Percentiles rank a stretch among this genome's conserved stretches.
These are phyloP conservation scores for Amyloporia xantha DNA, from an alignment of 768 basidiomycete species.

Conservation along the genomic window DNA sequence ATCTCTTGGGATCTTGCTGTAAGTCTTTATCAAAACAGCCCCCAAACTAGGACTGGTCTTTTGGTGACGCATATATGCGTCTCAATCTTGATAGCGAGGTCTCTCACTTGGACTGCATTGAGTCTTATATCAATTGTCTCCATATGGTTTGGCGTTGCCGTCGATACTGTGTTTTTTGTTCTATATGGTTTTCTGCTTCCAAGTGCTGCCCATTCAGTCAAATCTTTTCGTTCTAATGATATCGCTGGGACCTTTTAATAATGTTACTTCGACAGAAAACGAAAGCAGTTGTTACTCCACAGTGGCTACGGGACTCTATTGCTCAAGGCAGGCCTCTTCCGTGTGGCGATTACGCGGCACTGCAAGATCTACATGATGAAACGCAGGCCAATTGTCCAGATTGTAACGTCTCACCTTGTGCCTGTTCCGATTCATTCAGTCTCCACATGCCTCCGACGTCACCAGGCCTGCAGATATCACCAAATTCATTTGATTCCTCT, in stretches of 20 bases:
- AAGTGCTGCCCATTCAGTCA: no score
- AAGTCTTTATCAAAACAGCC: constrained; percentile 24
- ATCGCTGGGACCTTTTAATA: no score
- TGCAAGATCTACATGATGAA: constrained; percentile 43
- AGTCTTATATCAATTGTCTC: no score
- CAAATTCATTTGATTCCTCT: not conserved
- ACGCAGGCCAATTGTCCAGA: constrained; percentile 41
- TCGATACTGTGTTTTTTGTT: no score
- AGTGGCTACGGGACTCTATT: constrained; percentile 63
- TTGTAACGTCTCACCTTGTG: constrained; percentile 19
- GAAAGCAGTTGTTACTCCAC: constrained; percentile 63
- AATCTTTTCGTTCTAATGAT: no score
- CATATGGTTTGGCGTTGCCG: no score
- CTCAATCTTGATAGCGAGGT: no score
- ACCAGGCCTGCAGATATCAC: not conserved
- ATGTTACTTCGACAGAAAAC: constrained; percentile 38
- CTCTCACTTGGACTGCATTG: no score
- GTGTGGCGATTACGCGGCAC: constrained; percentile 50
- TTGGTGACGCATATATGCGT: no score
- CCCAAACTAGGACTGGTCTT: no score
- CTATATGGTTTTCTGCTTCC: no score
- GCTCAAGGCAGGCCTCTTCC: constrained; percentile 37
- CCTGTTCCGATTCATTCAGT: constrained; percentile 15
- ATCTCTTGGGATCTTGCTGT: constrained; percentile 60
- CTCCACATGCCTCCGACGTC: not conserved